Conservation (phyloP, 306 rosid species). For the Canavalia gladiata region DNA sequence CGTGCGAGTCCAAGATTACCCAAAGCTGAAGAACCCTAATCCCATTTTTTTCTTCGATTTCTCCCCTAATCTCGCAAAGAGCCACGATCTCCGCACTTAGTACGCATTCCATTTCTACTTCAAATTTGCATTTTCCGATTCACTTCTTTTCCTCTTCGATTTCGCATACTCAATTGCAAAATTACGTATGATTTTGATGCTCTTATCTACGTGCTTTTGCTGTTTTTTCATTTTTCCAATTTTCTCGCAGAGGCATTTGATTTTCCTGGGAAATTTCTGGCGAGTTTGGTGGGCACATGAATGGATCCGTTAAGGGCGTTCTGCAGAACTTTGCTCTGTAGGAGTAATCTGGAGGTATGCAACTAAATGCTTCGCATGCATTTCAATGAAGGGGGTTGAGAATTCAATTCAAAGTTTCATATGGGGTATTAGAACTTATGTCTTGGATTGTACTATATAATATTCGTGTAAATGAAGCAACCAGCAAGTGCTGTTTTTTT, state of each 20-base stretch:
- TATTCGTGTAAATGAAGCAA: constrained; percentile 38
- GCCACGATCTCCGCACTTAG: too few relatives aligned
- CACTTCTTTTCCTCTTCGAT: too few relatives aligned
- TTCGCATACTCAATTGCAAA: too few relatives aligned
- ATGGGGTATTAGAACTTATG: constrained; percentile 54
- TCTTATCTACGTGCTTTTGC: too few relatives aligned
- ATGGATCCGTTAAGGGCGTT: constrained; percentile 69
- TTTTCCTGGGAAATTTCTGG: constrained; percentile 53
- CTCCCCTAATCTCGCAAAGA: too few relatives aligned
- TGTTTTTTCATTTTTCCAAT: too few relatives aligned
- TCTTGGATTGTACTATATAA: constrained; percentile 43
- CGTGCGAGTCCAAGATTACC: too few relatives aligned
- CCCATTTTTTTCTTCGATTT: too few relatives aligned
- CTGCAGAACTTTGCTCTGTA: constrained; percentile 59
- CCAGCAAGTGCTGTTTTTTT: neutral
- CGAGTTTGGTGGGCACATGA: constrained; percentile 72
- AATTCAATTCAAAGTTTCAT: constrained; percentile 67
- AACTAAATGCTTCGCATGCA: constrained; percentile 77
- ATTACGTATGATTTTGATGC: too few relatives aligned
- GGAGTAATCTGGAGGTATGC: constrained; percentile 53
- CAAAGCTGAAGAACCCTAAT: too few relatives aligned
- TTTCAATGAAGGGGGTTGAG: constrained; percentile 71
- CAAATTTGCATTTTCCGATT: too few relatives aligned
- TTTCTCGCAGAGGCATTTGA: constrained; percentile 54
- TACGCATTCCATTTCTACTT: too few relatives aligned